Conservation (phyloP, 2,329 filamentous ascomycete species). For the Pseudogymnoascus sp. region DNA sequence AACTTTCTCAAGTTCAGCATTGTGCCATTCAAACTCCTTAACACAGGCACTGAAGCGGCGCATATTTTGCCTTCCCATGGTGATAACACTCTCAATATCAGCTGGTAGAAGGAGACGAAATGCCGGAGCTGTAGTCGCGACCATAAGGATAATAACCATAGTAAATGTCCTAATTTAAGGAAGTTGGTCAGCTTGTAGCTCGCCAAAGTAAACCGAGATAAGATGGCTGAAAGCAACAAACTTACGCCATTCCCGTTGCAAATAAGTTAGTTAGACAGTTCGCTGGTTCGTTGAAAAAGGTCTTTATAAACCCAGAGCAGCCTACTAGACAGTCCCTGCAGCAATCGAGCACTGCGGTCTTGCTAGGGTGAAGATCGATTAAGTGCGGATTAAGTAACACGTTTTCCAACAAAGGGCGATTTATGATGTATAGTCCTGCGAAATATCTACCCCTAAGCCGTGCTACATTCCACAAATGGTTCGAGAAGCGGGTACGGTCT, state of each 20-base stretch:
- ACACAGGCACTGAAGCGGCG: slow-evolving; percentile 23
- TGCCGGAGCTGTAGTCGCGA: slow-evolving; percentile 19
- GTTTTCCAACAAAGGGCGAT: slow-evolving; percentile 30
- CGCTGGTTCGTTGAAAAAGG: slow-evolving; percentile 25
- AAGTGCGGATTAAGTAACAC: slow-evolving; percentile 25
- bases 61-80: slow-evolving; percentile 21
- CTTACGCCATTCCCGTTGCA: slow-evolving; percentile 31
- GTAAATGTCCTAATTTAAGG: slow-evolving; percentile 24
- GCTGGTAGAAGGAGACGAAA: slow-evolving; percentile 19
- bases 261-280: slow-evolving; percentile 29
- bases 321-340: slow-evolving; percentile 25
- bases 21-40: slow-evolving; percentile 24
- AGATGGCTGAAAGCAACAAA: not conserved
- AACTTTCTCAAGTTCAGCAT: slow-evolving; percentile 19
- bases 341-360: slow-evolving; percentile 21
- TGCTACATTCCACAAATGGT: slow-evolving; percentile 31
- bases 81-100: slow-evolving; percentile 21
- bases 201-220: not conserved
- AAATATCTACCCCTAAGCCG: slow-evolving; percentile 29
- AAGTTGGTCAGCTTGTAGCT: not conserved
- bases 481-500: slow-evolving; percentile 17
- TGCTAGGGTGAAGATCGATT: slow-evolving; percentile 25
- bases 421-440: slow-evolving; percentile 30
- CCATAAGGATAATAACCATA: slow-evolving; percentile 25
- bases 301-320: slow-evolving; percentile 27